These are phyloP conservation scores for Dendrothele bispora DNA, from an alignment of 768 basidiomycete species.

Conservation along the genomic window DNA sequence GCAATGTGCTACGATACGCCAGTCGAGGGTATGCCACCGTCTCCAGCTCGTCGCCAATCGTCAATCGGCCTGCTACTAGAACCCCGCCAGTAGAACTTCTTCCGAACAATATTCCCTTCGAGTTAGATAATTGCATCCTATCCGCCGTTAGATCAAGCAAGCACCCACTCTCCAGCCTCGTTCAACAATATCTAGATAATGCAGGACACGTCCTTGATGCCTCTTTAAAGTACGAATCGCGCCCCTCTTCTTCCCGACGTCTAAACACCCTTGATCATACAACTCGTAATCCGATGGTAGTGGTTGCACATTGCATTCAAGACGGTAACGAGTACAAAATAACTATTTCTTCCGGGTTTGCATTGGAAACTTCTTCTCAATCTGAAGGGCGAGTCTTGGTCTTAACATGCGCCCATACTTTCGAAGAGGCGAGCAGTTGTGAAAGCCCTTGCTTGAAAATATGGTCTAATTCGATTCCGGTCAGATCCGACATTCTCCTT, in stretches of 20 bases:
- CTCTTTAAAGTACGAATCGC: constrained; percentile 52
- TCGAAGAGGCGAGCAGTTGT: constrained; percentile 46
- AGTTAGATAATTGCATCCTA: not conserved
- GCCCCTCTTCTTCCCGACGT: constrained; percentile 32
- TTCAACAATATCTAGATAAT: constrained; percentile 42
- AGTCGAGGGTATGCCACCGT: constrained; percentile 1
- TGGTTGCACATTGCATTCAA: constrained; percentile 53
- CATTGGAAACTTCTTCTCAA: constrained; percentile 32
- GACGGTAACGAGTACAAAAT: constrained; percentile 40
- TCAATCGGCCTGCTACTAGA: not conserved
- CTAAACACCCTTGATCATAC: constrained; percentile 19
- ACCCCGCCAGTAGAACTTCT: not conserved
- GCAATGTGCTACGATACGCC: too few species aligned
- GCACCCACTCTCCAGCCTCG: constrained; percentile 19
- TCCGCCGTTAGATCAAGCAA: not conserved
- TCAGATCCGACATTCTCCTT: constrained; percentile 35
- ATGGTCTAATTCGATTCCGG: constrained; percentile 6
- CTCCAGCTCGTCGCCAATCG: not conserved
- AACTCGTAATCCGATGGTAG: constrained; percentile 31
- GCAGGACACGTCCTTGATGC: constrained; percentile 41
- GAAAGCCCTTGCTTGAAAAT: not conserved
- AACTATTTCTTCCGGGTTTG: constrained; percentile 58
- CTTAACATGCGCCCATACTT: constrained; percentile 61
- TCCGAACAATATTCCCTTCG: not conserved
- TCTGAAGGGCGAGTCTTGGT: constrained; percentile 34